Conservation (phyloP, 75 land plant species). For the Gnetum montanum region DNA sequence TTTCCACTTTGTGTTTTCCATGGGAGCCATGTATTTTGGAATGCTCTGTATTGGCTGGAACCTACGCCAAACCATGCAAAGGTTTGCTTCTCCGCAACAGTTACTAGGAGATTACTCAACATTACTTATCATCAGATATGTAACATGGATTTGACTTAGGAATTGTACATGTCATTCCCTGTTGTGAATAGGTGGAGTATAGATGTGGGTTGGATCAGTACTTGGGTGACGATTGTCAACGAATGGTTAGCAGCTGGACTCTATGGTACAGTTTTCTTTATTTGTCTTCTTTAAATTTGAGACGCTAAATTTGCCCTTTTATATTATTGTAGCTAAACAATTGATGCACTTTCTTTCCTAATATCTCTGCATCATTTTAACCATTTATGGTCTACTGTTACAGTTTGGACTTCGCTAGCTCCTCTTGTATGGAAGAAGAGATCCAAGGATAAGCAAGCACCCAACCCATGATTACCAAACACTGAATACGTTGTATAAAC, state of each 20-base stretch:
- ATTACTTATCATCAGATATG: no score
- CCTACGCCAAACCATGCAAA: slow-evolving; percentile 61
- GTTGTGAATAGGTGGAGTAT: slow-evolving; percentile 96
- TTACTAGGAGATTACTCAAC: background rate
- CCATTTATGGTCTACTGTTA: slow-evolving; percentile 7
- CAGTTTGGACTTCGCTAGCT: slow-evolving; percentile 69
- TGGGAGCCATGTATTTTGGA: slow-evolving; percentile 94
- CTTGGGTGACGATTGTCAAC: slow-evolving; percentile 84
- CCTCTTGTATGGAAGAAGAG: slow-evolving; percentile 50
- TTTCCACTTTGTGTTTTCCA: slow-evolving; percentile 94
- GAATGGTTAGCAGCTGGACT: slow-evolving; percentile 80
- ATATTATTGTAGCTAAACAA: no score
- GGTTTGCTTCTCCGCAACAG: slow-evolving; percentile 23
- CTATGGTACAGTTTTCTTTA: slow-evolving; percentile 62
- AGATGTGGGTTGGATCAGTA: slow-evolving; percentile 90
- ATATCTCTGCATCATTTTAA: background rate
- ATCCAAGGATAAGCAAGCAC: background rate
- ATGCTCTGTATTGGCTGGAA: slow-evolving; percentile 94
- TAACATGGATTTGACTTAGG: no score
- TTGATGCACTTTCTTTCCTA: no score
- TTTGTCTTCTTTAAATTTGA: no score
- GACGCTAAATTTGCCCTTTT: no score
- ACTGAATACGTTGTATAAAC: no score
- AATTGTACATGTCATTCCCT: no score
- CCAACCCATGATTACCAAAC: background rate